These are phyloP conservation scores for Ophiostoma fasciatum DNA, from an alignment of 2,329 filamentous ascomycete genomes.

Conservation along the genomic window DNA sequence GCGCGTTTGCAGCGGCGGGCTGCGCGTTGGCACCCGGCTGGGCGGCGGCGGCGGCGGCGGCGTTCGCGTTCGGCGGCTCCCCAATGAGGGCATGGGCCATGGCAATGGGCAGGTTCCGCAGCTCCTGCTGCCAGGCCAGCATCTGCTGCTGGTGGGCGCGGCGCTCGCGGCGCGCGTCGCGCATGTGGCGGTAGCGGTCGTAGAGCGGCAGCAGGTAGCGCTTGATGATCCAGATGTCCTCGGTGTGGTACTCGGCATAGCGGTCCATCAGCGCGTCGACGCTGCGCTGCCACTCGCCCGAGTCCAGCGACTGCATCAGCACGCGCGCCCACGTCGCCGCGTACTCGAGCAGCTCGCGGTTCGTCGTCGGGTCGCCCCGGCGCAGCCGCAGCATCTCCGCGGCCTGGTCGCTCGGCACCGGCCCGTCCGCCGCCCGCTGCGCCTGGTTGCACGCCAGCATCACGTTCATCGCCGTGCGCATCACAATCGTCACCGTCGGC, in stretches of 20 bases:
- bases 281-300: no score
- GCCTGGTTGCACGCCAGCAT: conserved; percentile 48
- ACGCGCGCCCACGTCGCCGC: conserved; percentile 58
- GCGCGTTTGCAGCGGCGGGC: no score
- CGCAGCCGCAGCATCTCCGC: conserved; percentile 16
- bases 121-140: no score
- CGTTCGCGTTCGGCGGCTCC: no score
- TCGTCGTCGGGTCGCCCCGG: conserved; percentile 39
- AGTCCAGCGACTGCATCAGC: conserved; percentile 33
- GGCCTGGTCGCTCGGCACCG: conserved; percentile 47
- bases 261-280: conserved; percentile 51
- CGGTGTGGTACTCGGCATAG: conserved; percentile 50
- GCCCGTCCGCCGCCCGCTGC: conserved; percentile 58
- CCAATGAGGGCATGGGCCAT: no score
- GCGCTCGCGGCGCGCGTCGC: no score
- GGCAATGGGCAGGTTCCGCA: no score
- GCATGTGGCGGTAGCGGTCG: conserved; percentile 29
- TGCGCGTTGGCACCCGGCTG: no score
- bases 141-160: not conserved
- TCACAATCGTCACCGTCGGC: conserved; percentile 49
- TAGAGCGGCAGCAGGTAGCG: conserved; percentile 52
- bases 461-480: conserved; percentile 73
- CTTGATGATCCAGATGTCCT: conserved; percentile 58
- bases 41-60: no score
- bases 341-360: conserved; percentile 48